Conservation (phyloP, 1,284 basidiomycete species). For the Fistulina hepatica region DNA sequence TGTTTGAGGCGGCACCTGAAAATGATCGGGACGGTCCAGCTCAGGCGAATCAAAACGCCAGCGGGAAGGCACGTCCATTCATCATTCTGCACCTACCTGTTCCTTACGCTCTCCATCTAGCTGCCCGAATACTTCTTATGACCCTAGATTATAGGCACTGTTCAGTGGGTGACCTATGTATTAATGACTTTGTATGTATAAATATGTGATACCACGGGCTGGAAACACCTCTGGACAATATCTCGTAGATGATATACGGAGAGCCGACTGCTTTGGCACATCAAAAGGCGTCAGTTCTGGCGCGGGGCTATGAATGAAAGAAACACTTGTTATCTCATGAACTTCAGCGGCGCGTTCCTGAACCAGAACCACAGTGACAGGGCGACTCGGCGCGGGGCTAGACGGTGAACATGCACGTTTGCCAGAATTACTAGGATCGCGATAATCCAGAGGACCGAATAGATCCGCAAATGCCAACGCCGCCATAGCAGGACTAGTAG, state of each 20-base stretch:
- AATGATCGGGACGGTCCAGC: slow-evolving; percentile 82
- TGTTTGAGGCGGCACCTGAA: slow-evolving; percentile 97
- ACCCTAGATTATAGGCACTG: background rate
- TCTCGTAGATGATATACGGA: background rate
- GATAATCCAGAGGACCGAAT: slow-evolving; percentile 23
- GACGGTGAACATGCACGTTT: background rate
- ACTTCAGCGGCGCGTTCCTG: background rate
- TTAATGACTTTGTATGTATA: background rate
- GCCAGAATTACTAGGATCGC: slow-evolving; percentile 3
- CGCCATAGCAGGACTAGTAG: slow-evolving; percentile 56
- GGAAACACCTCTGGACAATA: background rate
- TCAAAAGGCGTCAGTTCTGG: background rate
- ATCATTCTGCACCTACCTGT: background rate
- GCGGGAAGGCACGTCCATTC: background rate
- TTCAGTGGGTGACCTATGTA: too few species aligned
- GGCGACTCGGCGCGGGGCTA: background rate
- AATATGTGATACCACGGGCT: background rate
- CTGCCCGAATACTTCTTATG: slow-evolving; percentile 15
- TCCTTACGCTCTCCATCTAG: slow-evolving; percentile 4
- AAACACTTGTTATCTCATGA: background rate
- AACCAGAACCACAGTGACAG: background rate
- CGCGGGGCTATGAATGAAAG: background rate
- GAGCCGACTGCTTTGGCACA: background rate
- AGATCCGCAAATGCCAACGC: slow-evolving; percentile 41
- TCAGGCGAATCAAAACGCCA: slow-evolving; percentile 39